phyloP scores from a whole-genome alignment of 306 rosid species.

The Gynostemma pentaphyllum region DNA sequence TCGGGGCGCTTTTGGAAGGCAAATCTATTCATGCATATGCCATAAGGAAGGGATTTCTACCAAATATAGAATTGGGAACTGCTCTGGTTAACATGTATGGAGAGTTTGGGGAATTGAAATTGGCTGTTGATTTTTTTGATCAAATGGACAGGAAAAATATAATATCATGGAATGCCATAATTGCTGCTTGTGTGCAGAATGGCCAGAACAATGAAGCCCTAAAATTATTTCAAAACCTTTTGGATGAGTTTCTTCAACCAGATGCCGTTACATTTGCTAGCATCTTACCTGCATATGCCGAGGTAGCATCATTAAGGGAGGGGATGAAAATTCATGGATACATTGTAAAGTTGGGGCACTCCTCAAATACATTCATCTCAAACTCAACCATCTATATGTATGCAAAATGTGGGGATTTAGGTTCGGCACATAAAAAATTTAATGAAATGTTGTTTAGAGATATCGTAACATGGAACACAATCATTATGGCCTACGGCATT shows the following conservation, averaged over 20 bases:
- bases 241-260: conserved; percentile 17
- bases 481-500: conserved; percentile 49
- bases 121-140: conserved; percentile 25
- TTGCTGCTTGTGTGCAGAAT: conserved; percentile 28
- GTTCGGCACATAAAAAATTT: conserved; percentile 23
- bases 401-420: conserved; percentile 37
- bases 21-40: conserved; percentile 44
- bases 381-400: conserved; percentile 39
- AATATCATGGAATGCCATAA: conserved; percentile 44
- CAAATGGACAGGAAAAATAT: conserved; percentile 23
- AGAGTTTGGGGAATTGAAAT: conserved; percentile 22
- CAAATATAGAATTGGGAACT: conserved; percentile 42
- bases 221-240: conserved; percentile 25
- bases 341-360: conserved; percentile 21
- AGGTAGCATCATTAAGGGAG: conserved; percentile 30
- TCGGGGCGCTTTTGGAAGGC: conserved; percentile 31
- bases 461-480: conserved; percentile 41
- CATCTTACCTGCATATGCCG: conserved; percentile 38
- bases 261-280: conserved; percentile 42
- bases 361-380: conserved; percentile 27
- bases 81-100: conserved; percentile 35
- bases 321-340: conserved; percentile 43
- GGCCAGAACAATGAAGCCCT: conserved; percentile 29
- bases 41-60: conserved; percentile 42
- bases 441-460: conserved; percentile 27